Evolutionary conservation across 2,329 filamentous ascomycete genomes (phyloP).

Genomic region (Fusarium ramigenum): DNA sequence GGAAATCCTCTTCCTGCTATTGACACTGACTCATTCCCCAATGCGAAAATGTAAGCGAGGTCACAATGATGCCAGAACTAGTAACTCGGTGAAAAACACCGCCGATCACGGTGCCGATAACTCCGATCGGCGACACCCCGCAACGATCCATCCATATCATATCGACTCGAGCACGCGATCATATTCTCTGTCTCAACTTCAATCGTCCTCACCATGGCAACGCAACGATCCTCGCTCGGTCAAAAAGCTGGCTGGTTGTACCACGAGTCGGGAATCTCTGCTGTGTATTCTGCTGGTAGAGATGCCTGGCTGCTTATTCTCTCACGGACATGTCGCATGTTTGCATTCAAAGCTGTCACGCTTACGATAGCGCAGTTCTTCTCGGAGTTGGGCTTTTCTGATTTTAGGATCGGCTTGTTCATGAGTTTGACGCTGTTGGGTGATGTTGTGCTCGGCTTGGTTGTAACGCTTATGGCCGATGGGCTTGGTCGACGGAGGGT

Average conservation of each 20-base stretch:
- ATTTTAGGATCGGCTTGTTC: constrained; percentile 69
- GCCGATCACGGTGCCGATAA: constrained; percentile 31
- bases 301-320: constrained; percentile 46
- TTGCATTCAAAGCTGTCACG: constrained; percentile 70
- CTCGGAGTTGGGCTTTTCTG: constrained; percentile 62
- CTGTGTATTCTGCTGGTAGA: constrained; percentile 56
- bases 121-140: constrained; percentile 28
- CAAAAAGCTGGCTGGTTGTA: constrained; percentile 46
- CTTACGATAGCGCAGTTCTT: constrained; percentile 71
- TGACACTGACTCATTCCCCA: neutral
- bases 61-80: constrained; percentile 10
- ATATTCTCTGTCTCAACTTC: neutral
- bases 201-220: neutral
- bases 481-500: constrained; percentile 65
- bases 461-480: constrained; percentile 68
- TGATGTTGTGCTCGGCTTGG: constrained; percentile 67
- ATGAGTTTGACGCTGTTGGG: constrained; percentile 71
- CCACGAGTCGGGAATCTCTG: constrained; percentile 59
- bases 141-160: neutral
- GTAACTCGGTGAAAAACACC: constrained; percentile 16
- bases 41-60: neutral
- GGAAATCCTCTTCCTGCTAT: neutral
- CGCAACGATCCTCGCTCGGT: constrained; percentile 7
- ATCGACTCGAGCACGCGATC: neutral
- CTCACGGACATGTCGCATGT: constrained; percentile 61